Evolutionary conservation across 306 rosid species (phyloP).

Genomic region (Nissolia schottii): DNA sequence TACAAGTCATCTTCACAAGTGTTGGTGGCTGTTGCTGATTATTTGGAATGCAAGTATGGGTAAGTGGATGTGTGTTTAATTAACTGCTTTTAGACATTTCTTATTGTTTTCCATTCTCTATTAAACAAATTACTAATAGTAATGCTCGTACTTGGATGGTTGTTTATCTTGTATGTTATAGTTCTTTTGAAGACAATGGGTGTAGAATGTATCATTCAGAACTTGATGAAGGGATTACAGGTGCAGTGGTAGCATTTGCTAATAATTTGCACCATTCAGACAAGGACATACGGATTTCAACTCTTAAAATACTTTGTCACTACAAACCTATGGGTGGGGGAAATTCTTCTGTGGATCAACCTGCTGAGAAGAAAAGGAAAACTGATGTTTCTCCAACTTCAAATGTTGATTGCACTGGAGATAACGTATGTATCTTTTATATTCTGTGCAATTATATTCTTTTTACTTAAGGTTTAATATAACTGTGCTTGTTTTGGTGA

Average conservation of each 20-base stretch:
- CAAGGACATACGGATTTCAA: slow-evolving; percentile 63
- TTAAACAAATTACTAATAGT: not conserved
- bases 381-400: slow-evolving; percentile 40
- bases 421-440: slow-evolving; percentile 50
- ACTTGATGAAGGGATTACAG: slow-evolving; percentile 37
- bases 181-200: slow-evolving; percentile 48
- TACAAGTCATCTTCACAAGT: slow-evolving; percentile 60
- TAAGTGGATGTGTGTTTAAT: slow-evolving; percentile 31
- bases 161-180: slow-evolving; percentile 24
- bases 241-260: slow-evolving; percentile 49
- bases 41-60: slow-evolving; percentile 70
- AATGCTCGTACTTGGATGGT: slow-evolving; percentile 4
- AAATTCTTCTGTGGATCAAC: slow-evolving; percentile 39
- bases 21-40: slow-evolving; percentile 72
- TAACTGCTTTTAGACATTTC: not conserved
- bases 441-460: slow-evolving; percentile 8
- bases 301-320: slow-evolving; percentile 70
- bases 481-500: slow-evolving; percentile 22
- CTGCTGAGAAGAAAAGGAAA: slow-evolving; percentile 49
- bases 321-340: slow-evolving; percentile 40
- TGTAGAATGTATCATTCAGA: slow-evolving; percentile 44
- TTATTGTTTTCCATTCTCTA: not conserved
- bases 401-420: slow-evolving; percentile 19
- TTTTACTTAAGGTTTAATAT: slow-evolving; percentile 8
- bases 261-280: slow-evolving; percentile 64